Evolutionary conservation across 2,329 filamentous ascomycete genomes (phyloP).

Genomic region (Sarocladium kiliense): DNA sequence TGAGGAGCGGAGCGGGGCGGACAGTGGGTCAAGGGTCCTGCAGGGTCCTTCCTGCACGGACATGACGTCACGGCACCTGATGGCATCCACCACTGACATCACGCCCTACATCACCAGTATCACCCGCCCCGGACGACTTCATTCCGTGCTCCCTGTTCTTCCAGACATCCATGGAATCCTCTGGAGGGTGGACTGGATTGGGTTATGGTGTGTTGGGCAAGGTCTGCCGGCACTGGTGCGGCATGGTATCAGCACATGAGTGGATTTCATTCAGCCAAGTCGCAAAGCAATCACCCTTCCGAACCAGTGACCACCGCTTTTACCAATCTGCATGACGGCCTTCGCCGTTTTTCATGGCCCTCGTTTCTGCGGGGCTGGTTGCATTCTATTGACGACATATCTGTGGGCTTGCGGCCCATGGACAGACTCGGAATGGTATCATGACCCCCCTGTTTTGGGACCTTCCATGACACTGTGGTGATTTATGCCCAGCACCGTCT

Average conservation of each 20-base stretch:
- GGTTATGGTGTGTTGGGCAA: background rate
- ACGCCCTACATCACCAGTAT: slow-evolving; percentile 10
- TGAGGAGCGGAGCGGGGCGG: background rate
- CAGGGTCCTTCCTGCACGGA: slow-evolving; percentile 19
- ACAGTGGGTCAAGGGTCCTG: slow-evolving; percentile 26
- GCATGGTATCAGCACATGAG: background rate
- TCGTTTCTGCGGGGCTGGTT: background rate
- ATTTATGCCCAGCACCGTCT: background rate
- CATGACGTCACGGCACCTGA: slow-evolving; percentile 22
- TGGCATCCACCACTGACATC: slow-evolving; percentile 19
- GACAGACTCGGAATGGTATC: too few species aligned
- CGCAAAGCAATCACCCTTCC: background rate
- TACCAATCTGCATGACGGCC: background rate
- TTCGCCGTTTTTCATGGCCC: background rate
- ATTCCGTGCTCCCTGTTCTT: slow-evolving; percentile 6
- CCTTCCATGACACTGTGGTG: too few species aligned
- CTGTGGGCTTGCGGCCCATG: background rate
- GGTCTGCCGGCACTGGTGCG: background rate
- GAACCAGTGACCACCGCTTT: background rate
- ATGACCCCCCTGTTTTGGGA: too few species aligned
- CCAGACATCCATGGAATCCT: background rate
- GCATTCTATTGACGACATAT: background rate
- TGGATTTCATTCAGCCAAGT: too few species aligned
- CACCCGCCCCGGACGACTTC: background rate
- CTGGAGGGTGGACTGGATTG: background rate